A percentile compares a stretch with the other conserved stretches of the same genome.
phyloP scores from a whole-genome alignment of 2,329 filamentous ascomycete species.

The Trichoderma semiorbis region DNA sequence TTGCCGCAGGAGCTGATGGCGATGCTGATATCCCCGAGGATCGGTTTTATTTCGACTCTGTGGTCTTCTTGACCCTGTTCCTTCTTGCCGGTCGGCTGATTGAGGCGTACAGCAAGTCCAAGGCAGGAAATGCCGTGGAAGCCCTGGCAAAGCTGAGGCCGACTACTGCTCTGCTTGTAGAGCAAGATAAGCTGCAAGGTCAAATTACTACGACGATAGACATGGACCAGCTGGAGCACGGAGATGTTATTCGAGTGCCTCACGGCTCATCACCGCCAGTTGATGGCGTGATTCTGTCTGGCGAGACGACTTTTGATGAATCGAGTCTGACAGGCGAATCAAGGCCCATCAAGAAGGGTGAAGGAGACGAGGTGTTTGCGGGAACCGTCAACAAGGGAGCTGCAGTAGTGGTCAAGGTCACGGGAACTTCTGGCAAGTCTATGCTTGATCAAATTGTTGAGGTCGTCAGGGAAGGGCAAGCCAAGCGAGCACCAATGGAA shows the following conservation, averaged over 20 bases:
- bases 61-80: slow-evolving; percentile 88
- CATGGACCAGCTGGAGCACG: slow-evolving; percentile 70
- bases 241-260: slow-evolving; percentile 70
- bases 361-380: slow-evolving; percentile 64
- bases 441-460: slow-evolving; percentile 79
- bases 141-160: slow-evolving; percentile 75
- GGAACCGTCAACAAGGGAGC: slow-evolving; percentile 71
- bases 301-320: slow-evolving; percentile 74
- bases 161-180: slow-evolving; percentile 68
- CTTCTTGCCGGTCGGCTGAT: slow-evolving; percentile 70
- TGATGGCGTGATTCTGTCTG: slow-evolving; percentile 66
- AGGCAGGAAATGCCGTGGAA: slow-evolving; percentile 80
- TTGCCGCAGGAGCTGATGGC: slow-evolving; percentile 53
- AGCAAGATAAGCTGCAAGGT: slow-evolving; percentile 35
- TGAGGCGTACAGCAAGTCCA: slow-evolving; percentile 89
- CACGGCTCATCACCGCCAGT: slow-evolving; percentile 81
- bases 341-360: slow-evolving; percentile 58
- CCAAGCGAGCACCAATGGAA: slow-evolving; percentile 71
- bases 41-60: slow-evolving; percentile 82
- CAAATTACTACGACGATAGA: slow-evolving; percentile 42
- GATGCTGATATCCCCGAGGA: slow-evolving; percentile 40
- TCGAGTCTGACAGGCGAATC: slow-evolving; percentile 84
- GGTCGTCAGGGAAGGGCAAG: slow-evolving; percentile 73
- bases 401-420: slow-evolving; percentile 61
- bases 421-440: slow-evolving; percentile 62